Conservation (phyloP, 306 rosid species). For the Albizia julibrissin region DNA sequence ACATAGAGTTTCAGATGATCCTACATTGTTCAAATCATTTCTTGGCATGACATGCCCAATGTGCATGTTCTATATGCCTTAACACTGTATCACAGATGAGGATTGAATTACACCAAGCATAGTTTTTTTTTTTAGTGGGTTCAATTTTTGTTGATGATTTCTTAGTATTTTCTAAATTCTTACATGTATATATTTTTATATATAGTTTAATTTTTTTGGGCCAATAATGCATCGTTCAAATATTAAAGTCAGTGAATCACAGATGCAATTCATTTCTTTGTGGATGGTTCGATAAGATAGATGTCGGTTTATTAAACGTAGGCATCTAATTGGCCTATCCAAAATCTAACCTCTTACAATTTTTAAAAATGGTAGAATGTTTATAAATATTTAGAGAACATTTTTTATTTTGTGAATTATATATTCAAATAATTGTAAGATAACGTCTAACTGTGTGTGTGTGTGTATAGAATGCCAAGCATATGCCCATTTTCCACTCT, state of each 20-base stretch:
- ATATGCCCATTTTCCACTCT: too few relatives aligned
- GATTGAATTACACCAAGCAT: background rate
- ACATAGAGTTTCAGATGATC: background rate
- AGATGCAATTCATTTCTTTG: background rate
- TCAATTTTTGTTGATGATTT: background rate
- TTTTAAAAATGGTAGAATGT: background rate
- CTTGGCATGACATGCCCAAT: background rate
- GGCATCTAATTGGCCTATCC: background rate
- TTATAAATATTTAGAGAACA: too few relatives aligned
- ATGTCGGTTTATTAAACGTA: slow-evolving; percentile 6
- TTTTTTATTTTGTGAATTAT: too few relatives aligned
- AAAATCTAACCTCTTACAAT: background rate
- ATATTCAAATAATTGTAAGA: too few relatives aligned
- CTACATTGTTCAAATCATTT: background rate
- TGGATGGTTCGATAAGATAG: background rate
- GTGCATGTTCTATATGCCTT: background rate
- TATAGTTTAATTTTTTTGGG: too few relatives aligned
- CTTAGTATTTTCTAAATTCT: background rate
- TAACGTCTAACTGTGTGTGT: too few relatives aligned
- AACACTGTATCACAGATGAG: background rate
- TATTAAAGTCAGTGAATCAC: background rate
- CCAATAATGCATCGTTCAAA: background rate
- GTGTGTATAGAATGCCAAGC: too few relatives aligned
- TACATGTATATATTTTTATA: too few relatives aligned
- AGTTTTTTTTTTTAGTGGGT: background rate